Base-by-base conservation (phyloP, 1,284 basidiomycete species). In the Sphaerobolus stellatus region DNA sequence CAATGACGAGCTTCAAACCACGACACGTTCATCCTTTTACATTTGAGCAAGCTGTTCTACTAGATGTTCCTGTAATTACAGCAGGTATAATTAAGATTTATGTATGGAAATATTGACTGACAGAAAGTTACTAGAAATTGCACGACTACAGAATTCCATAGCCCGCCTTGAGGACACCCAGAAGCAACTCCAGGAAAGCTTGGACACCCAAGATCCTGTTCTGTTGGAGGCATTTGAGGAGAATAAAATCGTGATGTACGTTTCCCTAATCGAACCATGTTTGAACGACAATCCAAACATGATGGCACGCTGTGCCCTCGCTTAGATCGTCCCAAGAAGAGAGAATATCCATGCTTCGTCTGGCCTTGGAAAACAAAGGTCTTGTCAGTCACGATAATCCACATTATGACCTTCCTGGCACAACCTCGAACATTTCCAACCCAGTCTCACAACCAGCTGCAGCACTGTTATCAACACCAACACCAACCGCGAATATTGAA, bases 21-120 rank as follows among this genome's bases (percentile, higher is more conserved):
- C 80, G 77, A 45, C 83, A 88, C 67, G 56, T 75, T 4, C 90
- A 92, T 60, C 90, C 90, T 0, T 92, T 92, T 70, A 84, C 88
- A 4, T 68, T 90, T 24, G 68, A 73, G 49, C 80, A 92, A 65
- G 90, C 87, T 0, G 72, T 80, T 28, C 71, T 69, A 22, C 74
- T 92, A 47, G 88, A 90, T 59, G 79, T 88, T 2, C 68, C 78
- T 20, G 77, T 83, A 9, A 85, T 90, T 50, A 80, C 81, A 48
- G 84, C 88, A 76, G 89, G 89, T 90, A 46, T 45, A 62, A 57
- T 50, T 2, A 57, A 44, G 3, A 18, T 25, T 31, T 28, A 8
- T 28, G 34, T 20, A 41, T 22, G 25, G 20, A 8, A 13, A 13
- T 22, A 22, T 48, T 49, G 50, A 48, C 38, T 33, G 34, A 30